A percentile compares a stretch with the other conserved stretches of the same genome.
Evolutionary conservation across 75 land plant genomes (phyloP).

Genomic region (Sequoia sempervirens): DNA sequence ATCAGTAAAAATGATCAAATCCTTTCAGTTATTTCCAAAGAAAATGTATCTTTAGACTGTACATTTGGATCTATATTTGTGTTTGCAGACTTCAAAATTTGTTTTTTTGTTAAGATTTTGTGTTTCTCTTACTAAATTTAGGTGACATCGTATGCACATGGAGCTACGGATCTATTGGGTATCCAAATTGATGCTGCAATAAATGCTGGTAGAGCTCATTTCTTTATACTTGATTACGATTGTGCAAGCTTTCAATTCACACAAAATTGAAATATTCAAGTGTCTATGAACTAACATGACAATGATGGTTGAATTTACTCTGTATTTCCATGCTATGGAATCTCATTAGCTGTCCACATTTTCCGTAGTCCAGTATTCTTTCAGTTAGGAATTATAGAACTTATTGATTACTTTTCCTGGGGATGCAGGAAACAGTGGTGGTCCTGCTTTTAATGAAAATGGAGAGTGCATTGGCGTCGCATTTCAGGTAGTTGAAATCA

Average conservation of each 20-base stretch:
- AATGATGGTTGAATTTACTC: background rate
- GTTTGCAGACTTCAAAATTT: background rate
- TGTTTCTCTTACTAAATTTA: conserved; percentile 18
- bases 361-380: background rate
- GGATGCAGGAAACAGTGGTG: conserved; percentile 92
- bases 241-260: background rate
- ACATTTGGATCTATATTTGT: background rate
- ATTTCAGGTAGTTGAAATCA: conserved; percentile 66
- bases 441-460: conserved; percentile 91
- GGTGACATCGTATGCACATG: conserved; percentile 98
- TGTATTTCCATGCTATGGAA: conserved; percentile 6
- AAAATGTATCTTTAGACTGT: background rate
- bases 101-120: background rate
- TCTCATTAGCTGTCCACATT: background rate
- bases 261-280: background rate
- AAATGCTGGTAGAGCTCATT: conserved; percentile 68
- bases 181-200: conserved; percentile 98
- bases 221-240: background rate
- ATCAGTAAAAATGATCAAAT: background rate
- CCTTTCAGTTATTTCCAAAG: background rate
- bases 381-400: background rate
- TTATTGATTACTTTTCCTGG: background rate
- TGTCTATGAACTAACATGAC: background rate
- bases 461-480: conserved; percentile 99
- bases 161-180: conserved; percentile 83